Base-by-base conservation (phyloP, 352 stramenopile species). In the Peronospora belbahrii region DNA sequence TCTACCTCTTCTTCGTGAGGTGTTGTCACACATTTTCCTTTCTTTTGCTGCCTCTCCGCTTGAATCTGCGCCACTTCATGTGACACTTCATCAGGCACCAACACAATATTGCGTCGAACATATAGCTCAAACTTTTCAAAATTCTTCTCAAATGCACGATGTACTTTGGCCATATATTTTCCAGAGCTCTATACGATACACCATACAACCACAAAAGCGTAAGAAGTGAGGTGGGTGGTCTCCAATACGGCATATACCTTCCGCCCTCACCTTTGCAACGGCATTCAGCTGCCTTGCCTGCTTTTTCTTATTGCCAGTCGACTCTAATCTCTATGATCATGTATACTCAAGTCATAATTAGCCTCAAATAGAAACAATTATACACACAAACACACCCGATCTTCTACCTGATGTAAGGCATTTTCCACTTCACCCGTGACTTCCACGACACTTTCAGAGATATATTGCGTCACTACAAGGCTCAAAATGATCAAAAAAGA, bases 81-180 rank as follows among this genome's bases (percentile, higher is more conserved):
- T n/a, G 28, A 51, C 0, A 90, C 44, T 15, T 65, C 35, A 0
- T 59, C 43, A 0, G 78, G 75, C 30, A 86, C 62, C 6, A 64
- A 64, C 23, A 88, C 74, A 27, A 90, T 83, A 42, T 88, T 90
- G 49, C 79, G 75, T 0, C 70, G 58, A 52, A 88, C 64, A 33
- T 90, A 90, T 6, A 88, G 50, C 48, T 88, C 79, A 37, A 90
- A 84, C 51, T 90, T 90, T 60, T 84, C 74, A 48, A 90, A 90
- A 49, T 90, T 90, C 48, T 82, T 86, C 25, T 74, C 67, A 35
- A 90, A 86, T n/a, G 59, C 62, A 14, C 48, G 55, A 43, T 82
- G 63, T 6, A 90, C 66, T 20, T 70, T 65, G 9, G 60, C 25
- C 61, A 88, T 87, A 42, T 85, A 89, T 39, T 71, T 66, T 22